Conservation (phyloP, 768 basidiomycete species). For the Pleurotus tuoliensis region DNA sequence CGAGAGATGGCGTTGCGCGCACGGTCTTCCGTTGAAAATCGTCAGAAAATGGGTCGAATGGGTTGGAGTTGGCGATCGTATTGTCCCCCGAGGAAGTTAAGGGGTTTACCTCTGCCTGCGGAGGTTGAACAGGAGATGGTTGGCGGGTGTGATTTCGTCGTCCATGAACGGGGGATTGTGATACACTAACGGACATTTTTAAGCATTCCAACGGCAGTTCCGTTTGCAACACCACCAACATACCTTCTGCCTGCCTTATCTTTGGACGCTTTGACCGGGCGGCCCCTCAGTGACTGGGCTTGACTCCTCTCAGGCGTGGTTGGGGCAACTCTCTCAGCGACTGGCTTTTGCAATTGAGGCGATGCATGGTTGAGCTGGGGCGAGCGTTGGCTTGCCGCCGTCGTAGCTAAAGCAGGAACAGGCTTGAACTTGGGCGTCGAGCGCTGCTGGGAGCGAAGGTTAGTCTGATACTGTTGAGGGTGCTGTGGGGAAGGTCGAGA, state of each 20-base stretch:
- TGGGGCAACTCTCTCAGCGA: constrained; percentile 3
- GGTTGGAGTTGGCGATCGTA: constrained; percentile 35
- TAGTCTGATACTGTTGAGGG: constrained; percentile 31
- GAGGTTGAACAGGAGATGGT: constrained; percentile 49
- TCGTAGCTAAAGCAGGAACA: constrained; percentile 16
- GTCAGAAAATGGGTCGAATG: constrained; percentile 41
- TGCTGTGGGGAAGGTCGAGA: constrained; percentile 24
- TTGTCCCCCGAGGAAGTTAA: constrained; percentile 21
- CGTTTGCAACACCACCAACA: neutral
- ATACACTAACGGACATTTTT: constrained; percentile 35
- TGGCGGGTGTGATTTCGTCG: constrained; percentile 56
- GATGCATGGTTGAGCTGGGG: neutral
- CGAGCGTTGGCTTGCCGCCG: constrained; percentile 16
- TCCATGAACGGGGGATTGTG: constrained; percentile 35
- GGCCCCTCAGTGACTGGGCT: constrained; percentile 19
- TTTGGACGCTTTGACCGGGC: constrained; percentile 31
- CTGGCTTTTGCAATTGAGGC: constrained; percentile 5
- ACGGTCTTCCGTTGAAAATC: constrained; percentile 15
- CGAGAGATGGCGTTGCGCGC: constrained; percentile 36
- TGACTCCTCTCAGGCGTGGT: constrained; percentile 20
- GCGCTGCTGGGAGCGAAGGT: constrained; percentile 25
- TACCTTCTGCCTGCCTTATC: constrained; percentile 43
- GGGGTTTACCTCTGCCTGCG: constrained; percentile 62
- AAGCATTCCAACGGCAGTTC: neutral
- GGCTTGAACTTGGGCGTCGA: constrained; percentile 34